Evolutionary conservation across 495 filamentous ascomycete species (phyloP).

Genomic region (Penicillium herquei): DNA sequence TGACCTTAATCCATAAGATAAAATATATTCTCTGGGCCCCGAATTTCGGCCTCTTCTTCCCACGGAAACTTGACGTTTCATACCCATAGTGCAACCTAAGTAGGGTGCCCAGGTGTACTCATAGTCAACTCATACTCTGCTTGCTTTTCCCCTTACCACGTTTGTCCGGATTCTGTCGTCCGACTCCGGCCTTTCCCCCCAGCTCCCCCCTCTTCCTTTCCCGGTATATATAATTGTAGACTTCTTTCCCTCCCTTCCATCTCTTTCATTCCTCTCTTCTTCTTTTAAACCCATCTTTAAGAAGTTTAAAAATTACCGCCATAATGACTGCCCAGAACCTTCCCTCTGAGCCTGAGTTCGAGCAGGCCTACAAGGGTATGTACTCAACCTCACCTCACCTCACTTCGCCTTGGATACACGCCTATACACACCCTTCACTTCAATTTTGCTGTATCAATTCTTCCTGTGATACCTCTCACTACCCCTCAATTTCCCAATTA

Average conservation of each 20-base stretch:
- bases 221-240: slow-evolving; percentile 19
- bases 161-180: slow-evolving; percentile 25
- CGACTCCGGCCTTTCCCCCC: slow-evolving; percentile 33
- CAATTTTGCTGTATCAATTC: neutral
- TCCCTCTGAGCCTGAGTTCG: slow-evolving; percentile 90
- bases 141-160: slow-evolving; percentile 14
- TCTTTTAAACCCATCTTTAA: slow-evolving; percentile 1
- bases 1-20: slow-evolving; percentile 45
- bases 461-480: neutral
- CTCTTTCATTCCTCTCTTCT: slow-evolving; percentile 14
- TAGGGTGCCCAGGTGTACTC: too few species aligned
- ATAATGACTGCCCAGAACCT: slow-evolving; percentile 71
- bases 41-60: slow-evolving; percentile 37
- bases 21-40: slow-evolving; percentile 26
- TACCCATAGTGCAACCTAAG: neutral
- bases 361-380: slow-evolving; percentile 96
- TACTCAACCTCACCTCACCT: neutral
- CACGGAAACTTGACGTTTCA: slow-evolving; percentile 14
- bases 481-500: slow-evolving; percentile 2
- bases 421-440: neutral
- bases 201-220: slow-evolving; percentile 9
- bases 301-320: slow-evolving; percentile 6
- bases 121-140: neutral
- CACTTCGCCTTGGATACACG: neutral
- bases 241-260: slow-evolving; percentile 5